These are phyloP conservation scores for Pleurotus tuoliensis DNA, from an alignment of 768 basidiomycete species.

Conservation along the genomic window DNA sequence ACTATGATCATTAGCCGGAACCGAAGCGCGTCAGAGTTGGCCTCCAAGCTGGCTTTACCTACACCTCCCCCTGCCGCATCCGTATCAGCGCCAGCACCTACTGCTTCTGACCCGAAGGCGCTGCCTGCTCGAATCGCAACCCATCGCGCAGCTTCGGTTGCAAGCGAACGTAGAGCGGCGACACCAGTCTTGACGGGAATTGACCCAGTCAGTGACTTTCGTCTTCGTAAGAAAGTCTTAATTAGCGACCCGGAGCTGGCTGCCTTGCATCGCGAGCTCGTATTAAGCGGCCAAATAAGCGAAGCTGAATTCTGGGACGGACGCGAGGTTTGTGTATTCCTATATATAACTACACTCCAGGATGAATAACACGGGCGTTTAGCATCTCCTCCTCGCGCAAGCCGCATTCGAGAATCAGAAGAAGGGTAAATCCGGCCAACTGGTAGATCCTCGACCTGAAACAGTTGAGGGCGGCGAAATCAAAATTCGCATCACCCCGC, in stretches of 20 bases:
- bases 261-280: constrained; percentile 82
- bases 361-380: constrained; percentile 13
- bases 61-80: constrained; percentile 19
- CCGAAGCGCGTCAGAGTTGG: constrained; percentile 38
- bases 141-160: constrained; percentile 62
- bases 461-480: constrained; percentile 81
- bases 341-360: constrained; percentile 12
- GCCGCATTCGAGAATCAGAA: constrained; percentile 68
- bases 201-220: constrained; percentile 65
- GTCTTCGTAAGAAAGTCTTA: constrained; percentile 75
- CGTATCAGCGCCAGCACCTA: constrained; percentile 18
- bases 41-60: constrained; percentile 23
- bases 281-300: constrained; percentile 78
- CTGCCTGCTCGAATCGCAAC: constrained; percentile 41
- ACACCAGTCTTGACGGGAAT: constrained; percentile 55
- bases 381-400: constrained; percentile 79
- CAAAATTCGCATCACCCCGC: constrained; percentile 87
- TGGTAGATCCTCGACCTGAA: constrained; percentile 86
- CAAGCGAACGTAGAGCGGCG: constrained; percentile 40
- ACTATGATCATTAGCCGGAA: constrained; percentile 76
- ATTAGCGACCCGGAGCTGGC: constrained; percentile 75
- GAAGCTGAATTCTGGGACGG: constrained; percentile 98
- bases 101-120: constrained; percentile 29
- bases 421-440: constrained; percentile 79
- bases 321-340: constrained; percentile 61